phyloP scores from a whole-genome alignment of 2,329 filamentous ascomycete genomes.

The Paecilomyces fulvus region DNA sequence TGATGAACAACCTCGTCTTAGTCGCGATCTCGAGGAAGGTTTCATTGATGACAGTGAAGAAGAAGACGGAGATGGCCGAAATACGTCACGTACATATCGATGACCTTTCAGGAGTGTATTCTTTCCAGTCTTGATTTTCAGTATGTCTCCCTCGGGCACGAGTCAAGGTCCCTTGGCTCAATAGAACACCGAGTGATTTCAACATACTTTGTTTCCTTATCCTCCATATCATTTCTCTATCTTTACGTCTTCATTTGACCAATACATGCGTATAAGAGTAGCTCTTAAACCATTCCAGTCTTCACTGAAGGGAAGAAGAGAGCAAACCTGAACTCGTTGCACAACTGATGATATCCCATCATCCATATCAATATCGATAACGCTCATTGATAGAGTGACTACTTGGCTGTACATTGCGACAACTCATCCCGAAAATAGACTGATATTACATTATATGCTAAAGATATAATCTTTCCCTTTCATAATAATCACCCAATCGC shows the following conservation, averaged over 20 bases:
- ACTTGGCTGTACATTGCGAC: too few species aligned
- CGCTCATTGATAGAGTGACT: too few species aligned
- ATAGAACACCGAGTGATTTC: not conserved
- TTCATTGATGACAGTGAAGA: slow-evolving; percentile 68
- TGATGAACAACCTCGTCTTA: slow-evolving; percentile 51
- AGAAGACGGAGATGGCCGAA: slow-evolving; percentile 27
- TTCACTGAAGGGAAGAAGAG: too few species aligned
- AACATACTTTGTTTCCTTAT: not conserved
- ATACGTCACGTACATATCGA: not conserved
- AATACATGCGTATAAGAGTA: not conserved
- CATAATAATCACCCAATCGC: too few species aligned
- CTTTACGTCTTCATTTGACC: not conserved
- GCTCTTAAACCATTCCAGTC: not conserved
- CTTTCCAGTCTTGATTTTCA: not conserved
- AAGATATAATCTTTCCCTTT: too few species aligned
- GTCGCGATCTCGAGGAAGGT: slow-evolving; percentile 69
- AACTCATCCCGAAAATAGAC: too few species aligned
- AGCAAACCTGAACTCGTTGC: not conserved
- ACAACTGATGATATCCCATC: too few species aligned
- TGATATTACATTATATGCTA: too few species aligned
- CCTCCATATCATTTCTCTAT: not conserved
- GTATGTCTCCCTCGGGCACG: not conserved
- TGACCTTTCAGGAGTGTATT: not conserved
- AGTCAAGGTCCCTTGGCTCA: not conserved
- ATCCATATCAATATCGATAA: too few species aligned